A percentile compares a stretch with the other conserved stretches of the same genome.
Evolutionary conservation across 2,329 filamentous ascomycete species (phyloP).

Genomic region (Neocatenulostroma microsporum): DNA sequence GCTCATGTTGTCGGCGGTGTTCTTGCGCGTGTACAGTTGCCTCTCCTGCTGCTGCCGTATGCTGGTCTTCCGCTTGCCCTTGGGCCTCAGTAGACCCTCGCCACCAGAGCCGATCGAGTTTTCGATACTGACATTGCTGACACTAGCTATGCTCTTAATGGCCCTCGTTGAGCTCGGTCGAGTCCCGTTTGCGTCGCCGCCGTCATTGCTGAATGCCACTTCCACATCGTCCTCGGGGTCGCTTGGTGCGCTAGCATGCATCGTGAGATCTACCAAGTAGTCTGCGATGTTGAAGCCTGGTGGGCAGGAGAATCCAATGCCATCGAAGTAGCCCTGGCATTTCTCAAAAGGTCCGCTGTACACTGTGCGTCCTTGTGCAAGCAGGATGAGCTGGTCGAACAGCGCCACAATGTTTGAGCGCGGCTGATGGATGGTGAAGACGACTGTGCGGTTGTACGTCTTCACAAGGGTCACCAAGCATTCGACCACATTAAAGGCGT

Average conservation of each 20-base stretch:
- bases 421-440: constrained; percentile 97
- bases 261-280: constrained; percentile 92
- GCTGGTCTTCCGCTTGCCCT: constrained; percentile 66
- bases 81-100: constrained; percentile 51
- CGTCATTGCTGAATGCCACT: constrained; percentile 47
- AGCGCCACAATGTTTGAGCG: constrained; percentile 96
- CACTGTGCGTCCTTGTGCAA: constrained; percentile 82
- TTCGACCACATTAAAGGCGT: constrained; percentile 96
- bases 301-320: constrained; percentile 84
- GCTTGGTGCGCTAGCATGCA: constrained; percentile 69
- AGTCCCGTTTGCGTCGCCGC: constrained; percentile 57
- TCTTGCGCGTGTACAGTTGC: constrained; percentile 80
- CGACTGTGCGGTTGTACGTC: constrained; percentile 91
- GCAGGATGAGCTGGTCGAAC: constrained; percentile 85
- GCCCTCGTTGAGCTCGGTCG: constrained; percentile 80
- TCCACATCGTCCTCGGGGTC: constrained; percentile 50
- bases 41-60: constrained; percentile 80
- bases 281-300: constrained; percentile 98
- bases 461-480: constrained; percentile 91
- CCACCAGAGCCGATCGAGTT: constrained; percentile 46
- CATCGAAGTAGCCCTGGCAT: constrained; percentile 89
- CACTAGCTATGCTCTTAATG: constrained; percentile 82
- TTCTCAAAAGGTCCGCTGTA: constrained; percentile 85
- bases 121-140: constrained; percentile 62
- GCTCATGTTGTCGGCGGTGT: constrained; percentile 43